Conservation (phyloP, 495 filamentous ascomycete genomes). For the Penicillium pancosmium region DNA sequence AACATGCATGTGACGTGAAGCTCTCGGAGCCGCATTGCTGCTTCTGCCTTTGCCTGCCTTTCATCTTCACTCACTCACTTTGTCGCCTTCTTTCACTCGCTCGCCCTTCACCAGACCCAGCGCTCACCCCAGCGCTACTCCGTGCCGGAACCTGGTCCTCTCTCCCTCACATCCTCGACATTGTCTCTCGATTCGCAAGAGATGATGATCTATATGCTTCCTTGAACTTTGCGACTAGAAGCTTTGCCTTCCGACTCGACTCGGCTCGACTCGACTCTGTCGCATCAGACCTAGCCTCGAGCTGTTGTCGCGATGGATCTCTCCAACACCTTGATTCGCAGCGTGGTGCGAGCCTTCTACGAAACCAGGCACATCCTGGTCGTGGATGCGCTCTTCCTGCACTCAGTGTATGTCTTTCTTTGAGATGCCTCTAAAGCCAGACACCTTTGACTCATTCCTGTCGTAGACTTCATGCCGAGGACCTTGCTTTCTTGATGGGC, state of each 20-base stretch:
- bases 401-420: constrained; percentile 69
- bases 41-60: not conserved
- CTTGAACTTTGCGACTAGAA: constrained; percentile 18
- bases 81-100: constrained; percentile 6
- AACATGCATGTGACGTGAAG: constrained; percentile 17
- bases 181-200: not conserved
- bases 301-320: constrained; percentile 66
- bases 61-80: constrained; percentile 1
- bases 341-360: constrained; percentile 89
- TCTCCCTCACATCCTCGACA: not conserved
- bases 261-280: constrained; percentile 4
- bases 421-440: constrained; percentile 4
- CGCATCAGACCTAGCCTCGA: not conserved
- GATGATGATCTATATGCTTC: constrained; percentile 13
- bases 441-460: constrained; percentile 9
- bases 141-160: constrained; percentile 1
- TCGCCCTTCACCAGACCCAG: not conserved
- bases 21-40: constrained; percentile 14
- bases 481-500: constrained; percentile 81
- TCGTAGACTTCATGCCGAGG: constrained; percentile 76
- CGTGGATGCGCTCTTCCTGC: constrained; percentile 88
- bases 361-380: constrained; percentile 85
- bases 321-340: constrained; percentile 84
- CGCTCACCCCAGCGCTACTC: constrained; percentile 9
- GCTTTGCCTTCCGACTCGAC: constrained; percentile 16